Percentiles rank a stretch among this genome's conserved stretches.
phyloP scores from a whole-genome alignment of 768 basidiomycete species.

The Naematelia encephala region DNA sequence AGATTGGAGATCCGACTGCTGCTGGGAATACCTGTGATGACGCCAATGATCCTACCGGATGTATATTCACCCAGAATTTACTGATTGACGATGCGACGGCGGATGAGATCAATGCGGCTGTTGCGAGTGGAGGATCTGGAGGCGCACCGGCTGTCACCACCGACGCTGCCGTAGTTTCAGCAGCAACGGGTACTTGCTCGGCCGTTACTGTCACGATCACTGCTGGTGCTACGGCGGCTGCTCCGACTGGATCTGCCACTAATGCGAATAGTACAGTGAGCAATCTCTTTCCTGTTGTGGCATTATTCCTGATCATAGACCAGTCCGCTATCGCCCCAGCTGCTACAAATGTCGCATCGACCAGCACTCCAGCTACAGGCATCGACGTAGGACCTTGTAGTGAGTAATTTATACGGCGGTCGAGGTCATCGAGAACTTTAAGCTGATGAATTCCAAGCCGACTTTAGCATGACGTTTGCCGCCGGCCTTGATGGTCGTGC shows the following conservation, averaged over 20 bases:
- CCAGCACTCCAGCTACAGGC: slow-evolving; percentile 8
- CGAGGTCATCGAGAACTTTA: background rate
- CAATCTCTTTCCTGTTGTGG: too few relatives aligned
- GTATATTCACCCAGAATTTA: slow-evolving; percentile 64
- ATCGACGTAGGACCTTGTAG: slow-evolving; percentile 33
- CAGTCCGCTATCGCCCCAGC: slow-evolving; percentile 26
- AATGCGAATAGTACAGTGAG: too few relatives aligned
- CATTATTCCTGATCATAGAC: slow-evolving; percentile 4
- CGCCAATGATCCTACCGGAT: slow-evolving; percentile 56
- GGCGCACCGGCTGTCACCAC: background rate
- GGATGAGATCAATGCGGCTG: slow-evolving; percentile 59
- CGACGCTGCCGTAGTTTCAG: slow-evolving; percentile 6
- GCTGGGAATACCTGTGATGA: slow-evolving; percentile 60
- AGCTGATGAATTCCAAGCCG: slow-evolving; percentile 14
- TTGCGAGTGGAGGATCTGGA: slow-evolving; percentile 11
- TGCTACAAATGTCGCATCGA: slow-evolving; percentile 20
- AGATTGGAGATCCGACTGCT: slow-evolving; percentile 57
- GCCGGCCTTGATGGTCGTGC: slow-evolving; percentile 20
- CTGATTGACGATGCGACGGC: slow-evolving; percentile 50
- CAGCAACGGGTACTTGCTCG: too few relatives aligned
- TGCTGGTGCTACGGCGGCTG: background rate
- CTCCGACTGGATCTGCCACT: background rate
- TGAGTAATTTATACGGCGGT: slow-evolving; percentile 1
- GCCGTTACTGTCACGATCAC: slow-evolving; percentile 15
- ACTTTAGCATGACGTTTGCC: slow-evolving; percentile 30